Conservation (phyloP, 2,329 filamentous ascomycete species). For the Hypocreales sp. region DNA sequence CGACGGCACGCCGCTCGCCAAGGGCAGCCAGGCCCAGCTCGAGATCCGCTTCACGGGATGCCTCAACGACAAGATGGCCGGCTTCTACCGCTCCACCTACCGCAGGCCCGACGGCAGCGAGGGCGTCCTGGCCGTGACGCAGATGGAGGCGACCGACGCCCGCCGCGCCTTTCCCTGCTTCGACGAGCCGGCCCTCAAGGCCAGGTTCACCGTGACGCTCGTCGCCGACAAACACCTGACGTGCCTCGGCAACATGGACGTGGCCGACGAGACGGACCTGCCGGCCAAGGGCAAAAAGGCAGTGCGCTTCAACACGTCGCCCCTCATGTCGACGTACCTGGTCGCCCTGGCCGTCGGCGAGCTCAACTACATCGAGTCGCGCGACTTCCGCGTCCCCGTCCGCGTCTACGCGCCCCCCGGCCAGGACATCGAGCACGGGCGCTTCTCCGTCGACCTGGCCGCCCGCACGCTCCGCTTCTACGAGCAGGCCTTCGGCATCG, state of each 20-base stretch:
- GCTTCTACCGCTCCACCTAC: constrained; percentile 90
- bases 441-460: constrained; percentile 78
- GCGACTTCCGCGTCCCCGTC: constrained; percentile 79
- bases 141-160: constrained; percentile 94
- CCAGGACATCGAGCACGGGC: constrained; percentile 84
- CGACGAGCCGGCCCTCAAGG: constrained; percentile 93
- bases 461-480: constrained; percentile 93
- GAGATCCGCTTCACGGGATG: constrained; percentile 62
- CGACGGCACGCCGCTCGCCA: constrained; percentile 51
- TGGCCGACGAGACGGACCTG: constrained; percentile 52
- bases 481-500: constrained; percentile 84
- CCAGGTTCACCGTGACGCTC: constrained; percentile 85
- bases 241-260: constrained; percentile 90
- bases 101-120: constrained; percentile 58
- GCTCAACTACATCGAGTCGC: constrained; percentile 90
- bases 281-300: constrained; percentile 49
- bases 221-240: constrained; percentile 80
- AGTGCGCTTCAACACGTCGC: constrained; percentile 70
- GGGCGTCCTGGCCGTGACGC: constrained; percentile 77
- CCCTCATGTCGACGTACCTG: constrained; percentile 84
- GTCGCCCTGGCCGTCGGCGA: constrained; percentile 91
- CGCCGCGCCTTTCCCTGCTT: constrained; percentile 94
- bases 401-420: constrained; percentile 91
- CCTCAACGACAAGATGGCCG: constrained; percentile 83
- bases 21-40: constrained; percentile 49